Evolutionary conservation across 768 basidiomycete species (phyloP), one percentile per base, ranked within the genome.

Genomic region (Kockovaella imperatae): DNA sequence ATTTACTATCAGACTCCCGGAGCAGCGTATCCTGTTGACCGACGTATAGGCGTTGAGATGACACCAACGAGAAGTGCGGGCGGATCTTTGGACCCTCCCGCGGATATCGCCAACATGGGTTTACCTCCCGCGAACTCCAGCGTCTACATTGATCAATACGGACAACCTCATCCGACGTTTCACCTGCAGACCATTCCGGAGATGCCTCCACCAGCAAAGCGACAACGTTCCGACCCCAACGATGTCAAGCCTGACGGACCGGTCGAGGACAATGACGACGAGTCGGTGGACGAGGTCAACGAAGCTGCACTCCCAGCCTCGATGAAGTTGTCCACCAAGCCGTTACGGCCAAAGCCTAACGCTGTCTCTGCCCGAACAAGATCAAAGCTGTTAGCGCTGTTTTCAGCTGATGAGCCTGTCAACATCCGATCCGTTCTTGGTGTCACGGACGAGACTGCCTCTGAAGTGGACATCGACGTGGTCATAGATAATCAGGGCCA

Each of bases 401-500:
- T 73, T 49, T 55, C 62, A 17, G 39, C 52, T 3, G 59, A 58
- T 14, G 47, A 52, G 45, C 43, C 8, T 10, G 44, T 53, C 24
- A 42, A 63, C 35, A 46, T 69, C 3, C 52, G 56, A 18, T 17
- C 45, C 20, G 35, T 59, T 3, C 53, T 60, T 25, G 69, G 64
- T 31, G 40, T 67, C 14, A 40, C 53, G 5, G 29, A 54, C 0
- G 56, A 49, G 8, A 47, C 55, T 3, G 39, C 55, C 13, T 7
- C 18, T 6, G 70, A 70, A 15, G 52, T 73, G n/a, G 87, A 90
- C 50, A 74, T 87, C 40, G 86, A 97, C 64, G 76, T 79, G n/a
- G 77, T 93, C 34, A 78, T 99, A 34, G 95, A 99, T 60, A 87
- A 95, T 55, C 84, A 89, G 60, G 87, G 88, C 0, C 95, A 99